A percentile compares a stretch with the other conserved stretches of the same genome.
Conservation (phyloP, 2,329 filamentous ascomycete species). For the Alternaria brassicicola region DNA sequence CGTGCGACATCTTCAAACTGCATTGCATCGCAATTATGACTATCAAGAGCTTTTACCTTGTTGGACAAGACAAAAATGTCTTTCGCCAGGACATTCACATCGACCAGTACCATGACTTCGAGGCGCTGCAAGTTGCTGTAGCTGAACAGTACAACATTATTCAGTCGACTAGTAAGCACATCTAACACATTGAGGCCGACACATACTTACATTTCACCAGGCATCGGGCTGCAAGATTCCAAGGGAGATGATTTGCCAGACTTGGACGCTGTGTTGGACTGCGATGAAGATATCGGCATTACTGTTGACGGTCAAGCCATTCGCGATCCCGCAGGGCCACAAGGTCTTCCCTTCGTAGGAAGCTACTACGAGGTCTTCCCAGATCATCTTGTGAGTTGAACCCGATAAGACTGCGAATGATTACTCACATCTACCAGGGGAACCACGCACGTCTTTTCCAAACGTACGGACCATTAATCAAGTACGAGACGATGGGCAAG, state of each 20-base stretch:
- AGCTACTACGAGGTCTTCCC: conserved; percentile 23
- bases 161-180: conserved; percentile 7
- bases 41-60: conserved; percentile 23
- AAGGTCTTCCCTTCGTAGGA: conserved; percentile 20
- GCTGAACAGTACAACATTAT: conserved; percentile 25
- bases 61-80: conserved; percentile 20
- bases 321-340: conserved; percentile 15
- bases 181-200: not conserved
- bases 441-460: conserved; percentile 21
- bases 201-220: not conserved
- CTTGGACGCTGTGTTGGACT: conserved; percentile 19
- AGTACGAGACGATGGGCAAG: conserved; percentile 17
- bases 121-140: conserved; percentile 20
- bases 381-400: conserved; percentile 18
- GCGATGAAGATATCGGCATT: conserved; percentile 18
- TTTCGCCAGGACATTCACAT: conserved; percentile 24
- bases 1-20: not conserved
- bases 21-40: conserved; percentile 12
- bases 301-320: conserved; percentile 19
- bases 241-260: conserved; percentile 15
- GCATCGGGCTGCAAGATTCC: conserved; percentile 19
- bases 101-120: conserved; percentile 23
- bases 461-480: conserved; percentile 18
- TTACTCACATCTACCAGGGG: conserved; percentile 4
- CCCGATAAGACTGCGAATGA: not conserved